phyloP scores from a whole-genome alignment of 2,329 filamentous ascomycete genomes.

The Fusarium phyllophilum region DNA sequence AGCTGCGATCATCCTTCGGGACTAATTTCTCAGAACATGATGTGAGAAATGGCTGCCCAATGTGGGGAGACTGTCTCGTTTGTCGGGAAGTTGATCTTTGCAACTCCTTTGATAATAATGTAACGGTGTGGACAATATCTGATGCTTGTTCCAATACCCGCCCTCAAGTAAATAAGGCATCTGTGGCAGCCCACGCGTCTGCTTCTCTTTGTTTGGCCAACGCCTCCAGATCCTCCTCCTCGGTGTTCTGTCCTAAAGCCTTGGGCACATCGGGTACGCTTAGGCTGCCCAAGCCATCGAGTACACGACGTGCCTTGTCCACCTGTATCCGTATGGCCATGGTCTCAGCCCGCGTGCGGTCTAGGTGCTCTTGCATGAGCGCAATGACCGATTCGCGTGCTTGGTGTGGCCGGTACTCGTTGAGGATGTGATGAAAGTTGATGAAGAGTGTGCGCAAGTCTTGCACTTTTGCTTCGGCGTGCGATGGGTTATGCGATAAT shows the following conservation, averaged over 20 bases:
- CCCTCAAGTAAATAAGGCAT: conserved; percentile 52
- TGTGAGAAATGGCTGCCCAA: background rate
- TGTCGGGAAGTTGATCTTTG: background rate
- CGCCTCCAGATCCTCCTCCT: conserved; percentile 32
- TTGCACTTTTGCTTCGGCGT: conserved; percentile 76
- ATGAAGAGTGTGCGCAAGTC: conserved; percentile 85
- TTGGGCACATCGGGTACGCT: conserved; percentile 46
- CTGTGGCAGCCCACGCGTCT: conserved; percentile 56
- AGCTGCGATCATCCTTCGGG: background rate
- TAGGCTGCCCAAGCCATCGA: conserved; percentile 73
- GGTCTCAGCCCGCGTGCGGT: conserved; percentile 78
- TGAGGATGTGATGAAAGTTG: conserved; percentile 93
- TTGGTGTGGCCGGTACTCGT: conserved; percentile 94
- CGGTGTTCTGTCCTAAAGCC: conserved; percentile 22
- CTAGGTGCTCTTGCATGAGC: conserved; percentile 87
- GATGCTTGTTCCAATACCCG: background rate
- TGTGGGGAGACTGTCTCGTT: background rate
- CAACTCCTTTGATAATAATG: background rate
- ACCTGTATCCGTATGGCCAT: conserved; percentile 72
- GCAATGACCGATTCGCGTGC: conserved; percentile 87
- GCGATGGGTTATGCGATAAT: conserved; percentile 43
- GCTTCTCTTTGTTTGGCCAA: conserved; percentile 42
- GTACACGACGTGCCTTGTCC: conserved; percentile 76
- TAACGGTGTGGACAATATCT: background rate
- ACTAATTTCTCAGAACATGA: background rate